Evolutionary conservation across 2,329 filamentous ascomycete species (phyloP), one percentile per base, ranked within the genome.

Genomic region (Fusarium nanum): DNA sequence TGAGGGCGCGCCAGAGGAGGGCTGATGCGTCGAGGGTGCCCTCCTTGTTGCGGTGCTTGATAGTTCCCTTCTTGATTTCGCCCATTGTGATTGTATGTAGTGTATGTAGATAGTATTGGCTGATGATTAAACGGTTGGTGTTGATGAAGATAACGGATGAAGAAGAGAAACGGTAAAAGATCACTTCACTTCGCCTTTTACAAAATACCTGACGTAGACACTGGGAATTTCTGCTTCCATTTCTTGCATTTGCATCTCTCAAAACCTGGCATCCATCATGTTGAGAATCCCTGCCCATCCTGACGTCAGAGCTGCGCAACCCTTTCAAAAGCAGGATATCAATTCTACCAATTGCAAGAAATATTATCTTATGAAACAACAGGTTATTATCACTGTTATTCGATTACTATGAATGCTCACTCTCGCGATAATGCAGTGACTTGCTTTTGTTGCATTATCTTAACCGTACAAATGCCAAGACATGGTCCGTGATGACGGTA

Each of bases 1-100:
- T 80, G 55, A 80, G 74, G 54, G 76, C 77, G 32, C 77, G 72
- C 78, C 78, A 80, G 60, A 80, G 77, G 32, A 80, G 76, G 22
- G 77, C 76, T 18, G 75, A 74, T 37, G 78, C 78, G 56, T 80
- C 78, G 68, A 78, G 72, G 8, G 78, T 78, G 64, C 78, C 77
- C 32, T 78, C 76, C 62, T 75, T 78, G 75, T 80, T 80, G 72
- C 78, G 78, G 70, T 71, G 61, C 69, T 68, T 73, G 72, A 80
- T 80, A 45, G 73, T 77, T 59, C 74, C 73, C 12, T 61, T 53
- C 42, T 73, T 75, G 40, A 63, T 63, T 58, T 76, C 73, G 46
- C 60, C 47, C 68, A 73, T 67, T 55, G 41, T 66, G 65, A 22
- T 50, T 22, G 3, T 48, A 25, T 30, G 27, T n/a, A 28, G 44